These are phyloP conservation scores for Alternaria arbusti DNA, from an alignment of 2,329 filamentous ascomycete genomes.

Conservation along the genomic window DNA sequence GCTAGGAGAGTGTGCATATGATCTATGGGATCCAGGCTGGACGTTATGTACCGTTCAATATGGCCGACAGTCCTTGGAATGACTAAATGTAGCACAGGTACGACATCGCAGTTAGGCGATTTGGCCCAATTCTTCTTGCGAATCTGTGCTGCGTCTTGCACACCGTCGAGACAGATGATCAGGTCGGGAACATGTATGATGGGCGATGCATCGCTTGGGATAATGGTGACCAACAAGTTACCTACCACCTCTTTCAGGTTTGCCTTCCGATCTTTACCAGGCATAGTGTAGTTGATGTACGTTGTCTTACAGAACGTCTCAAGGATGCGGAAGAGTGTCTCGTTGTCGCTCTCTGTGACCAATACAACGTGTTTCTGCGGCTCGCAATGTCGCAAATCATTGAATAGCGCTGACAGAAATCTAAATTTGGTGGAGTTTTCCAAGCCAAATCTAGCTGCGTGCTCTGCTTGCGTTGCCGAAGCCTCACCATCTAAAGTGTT, in stretches of 20 bases:
- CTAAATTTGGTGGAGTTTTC: constrained; percentile 44
- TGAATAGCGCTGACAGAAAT: constrained; percentile 35
- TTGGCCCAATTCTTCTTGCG: constrained; percentile 34
- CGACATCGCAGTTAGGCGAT: constrained; percentile 19
- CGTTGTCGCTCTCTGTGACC: constrained; percentile 29
- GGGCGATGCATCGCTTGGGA: constrained; percentile 33
- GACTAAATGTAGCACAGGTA: constrained; percentile 49
- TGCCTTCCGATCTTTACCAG: constrained; percentile 22
- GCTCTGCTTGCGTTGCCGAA: constrained; percentile 23
- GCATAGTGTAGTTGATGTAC: constrained; percentile 32
- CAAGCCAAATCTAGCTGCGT: constrained; percentile 33
- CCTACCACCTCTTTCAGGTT: constrained; percentile 16
- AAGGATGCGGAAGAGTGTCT: constrained; percentile 32
- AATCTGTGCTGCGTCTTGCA: constrained; percentile 30
- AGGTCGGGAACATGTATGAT: constrained; percentile 42
- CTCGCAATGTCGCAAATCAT: constrained; percentile 21
- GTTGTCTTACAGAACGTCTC: constrained; percentile 35
- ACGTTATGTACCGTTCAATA: constrained; percentile 49
- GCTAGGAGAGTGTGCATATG: constrained; percentile 47
- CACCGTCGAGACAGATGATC: constrained; percentile 51
- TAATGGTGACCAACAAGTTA: constrained; percentile 42
- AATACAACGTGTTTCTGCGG: constrained; percentile 37
- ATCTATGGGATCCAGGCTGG: constrained; percentile 20
- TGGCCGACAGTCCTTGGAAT: constrained; percentile 53
- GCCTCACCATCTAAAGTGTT: constrained; percentile 9